phyloP scores from a whole-genome alignment of 306 rosid species.

The Senna siamea region DNA sequence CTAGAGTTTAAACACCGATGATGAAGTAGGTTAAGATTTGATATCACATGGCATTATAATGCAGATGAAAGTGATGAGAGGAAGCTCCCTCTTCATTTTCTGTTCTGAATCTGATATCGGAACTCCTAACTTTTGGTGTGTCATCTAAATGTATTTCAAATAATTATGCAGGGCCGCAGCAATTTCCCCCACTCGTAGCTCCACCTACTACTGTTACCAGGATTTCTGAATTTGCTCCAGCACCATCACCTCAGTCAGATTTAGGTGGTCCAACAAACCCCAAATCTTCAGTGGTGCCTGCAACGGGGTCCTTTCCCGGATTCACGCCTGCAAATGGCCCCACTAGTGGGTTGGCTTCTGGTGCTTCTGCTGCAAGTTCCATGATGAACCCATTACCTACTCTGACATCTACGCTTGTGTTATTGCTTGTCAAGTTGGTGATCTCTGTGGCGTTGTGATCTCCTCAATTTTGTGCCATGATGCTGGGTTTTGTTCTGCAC shows the following conservation, averaged over 20 bases:
- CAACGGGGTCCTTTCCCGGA: conserved; percentile 60
- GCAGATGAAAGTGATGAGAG: conserved; percentile 17
- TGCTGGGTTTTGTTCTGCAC: conserved; percentile 37
- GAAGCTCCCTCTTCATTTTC: neutral
- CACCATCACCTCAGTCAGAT: conserved; percentile 72
- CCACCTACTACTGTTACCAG: conserved; percentile 71
- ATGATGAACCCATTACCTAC: conserved; percentile 57
- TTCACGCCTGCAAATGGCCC: conserved; percentile 75
- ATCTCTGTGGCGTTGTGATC: conserved; percentile 54
- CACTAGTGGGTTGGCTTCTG: conserved; percentile 53
- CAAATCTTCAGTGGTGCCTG: conserved; percentile 54
- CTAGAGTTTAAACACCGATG: neutral
- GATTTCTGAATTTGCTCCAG: conserved; percentile 63
- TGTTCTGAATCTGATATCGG: neutral
- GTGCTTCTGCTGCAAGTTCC: conserved; percentile 67
- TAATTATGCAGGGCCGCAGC: conserved; percentile 64
- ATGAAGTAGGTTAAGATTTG: neutral
- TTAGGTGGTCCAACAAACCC: conserved; percentile 55
- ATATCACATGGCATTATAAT: conserved; percentile 11
- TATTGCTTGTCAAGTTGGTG: conserved; percentile 50
- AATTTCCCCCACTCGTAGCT: conserved; percentile 77
- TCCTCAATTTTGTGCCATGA: conserved; percentile 36
- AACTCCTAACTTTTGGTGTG: neutral
- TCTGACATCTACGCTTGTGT: conserved; percentile 46
- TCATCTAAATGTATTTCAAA: conserved; percentile 33